These are phyloP conservation scores for Samsoniella hepiali DNA, from an alignment of 2,329 filamentous ascomycete species.

Conservation along the genomic window DNA sequence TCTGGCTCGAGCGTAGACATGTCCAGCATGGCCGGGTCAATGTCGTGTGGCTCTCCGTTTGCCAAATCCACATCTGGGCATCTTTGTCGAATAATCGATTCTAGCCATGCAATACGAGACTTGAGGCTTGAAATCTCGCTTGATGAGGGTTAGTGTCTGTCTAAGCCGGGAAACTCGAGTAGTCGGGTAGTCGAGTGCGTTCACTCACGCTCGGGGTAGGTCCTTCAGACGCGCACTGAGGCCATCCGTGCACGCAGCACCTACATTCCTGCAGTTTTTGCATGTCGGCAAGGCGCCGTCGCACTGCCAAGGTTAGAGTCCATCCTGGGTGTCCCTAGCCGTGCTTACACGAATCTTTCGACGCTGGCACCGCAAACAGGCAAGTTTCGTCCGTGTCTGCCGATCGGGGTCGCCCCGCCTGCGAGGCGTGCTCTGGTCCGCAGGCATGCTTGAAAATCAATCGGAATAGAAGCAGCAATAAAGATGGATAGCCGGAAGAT, in stretches of 20 bases:
- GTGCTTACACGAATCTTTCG: conserved; percentile 46
- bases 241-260: conserved; percentile 41
- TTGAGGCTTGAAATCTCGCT: conserved; percentile 34
- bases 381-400: conserved; percentile 29
- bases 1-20: conserved; percentile 22
- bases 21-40: background rate
- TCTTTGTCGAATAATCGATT: conserved; percentile 39
- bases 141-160: background rate
- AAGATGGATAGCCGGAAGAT: background rate
- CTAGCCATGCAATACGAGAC: conserved; percentile 44
- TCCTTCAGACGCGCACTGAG: conserved; percentile 39
- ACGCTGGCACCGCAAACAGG: conserved; percentile 41
- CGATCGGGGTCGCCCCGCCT: conserved; percentile 23
- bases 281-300: conserved; percentile 42
- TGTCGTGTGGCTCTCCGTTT: background rate
- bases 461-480: no score
- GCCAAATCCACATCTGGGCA: conserved; percentile 42
- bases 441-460: background rate
- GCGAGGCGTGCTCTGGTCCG: background rate
- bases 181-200: background rate
- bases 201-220: conserved; percentile 39
- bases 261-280: conserved; percentile 42
- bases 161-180: background rate
- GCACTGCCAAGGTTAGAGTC: conserved; percentile 33
- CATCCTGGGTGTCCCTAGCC: background rate